phyloP scores from a whole-genome alignment of 495 filamentous ascomycete species.

The Filosporella fistucella region DNA sequence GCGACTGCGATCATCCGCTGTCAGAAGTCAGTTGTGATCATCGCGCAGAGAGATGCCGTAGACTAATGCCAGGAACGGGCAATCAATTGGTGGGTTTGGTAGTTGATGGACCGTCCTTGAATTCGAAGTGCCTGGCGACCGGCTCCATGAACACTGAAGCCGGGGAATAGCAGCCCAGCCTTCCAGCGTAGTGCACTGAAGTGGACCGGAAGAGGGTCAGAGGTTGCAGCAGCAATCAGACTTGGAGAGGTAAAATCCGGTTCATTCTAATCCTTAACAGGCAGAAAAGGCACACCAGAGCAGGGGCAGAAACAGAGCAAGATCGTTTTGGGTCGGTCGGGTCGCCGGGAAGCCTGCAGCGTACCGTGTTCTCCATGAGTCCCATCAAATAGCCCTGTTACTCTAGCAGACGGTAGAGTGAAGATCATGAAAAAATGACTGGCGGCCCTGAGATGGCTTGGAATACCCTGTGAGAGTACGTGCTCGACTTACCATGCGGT shows the following conservation, averaged over 20 bases:
- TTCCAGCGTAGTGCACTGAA: not conserved
- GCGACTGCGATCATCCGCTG: slow-evolving; percentile 4
- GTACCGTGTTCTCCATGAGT: no score
- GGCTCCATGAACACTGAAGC: not conserved
- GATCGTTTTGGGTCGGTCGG: no score
- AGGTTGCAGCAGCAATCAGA: not conserved
- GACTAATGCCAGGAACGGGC: slow-evolving; percentile 6
- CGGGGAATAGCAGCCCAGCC: not conserved
- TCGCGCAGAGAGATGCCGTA: not conserved
- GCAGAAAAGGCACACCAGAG: not conserved
- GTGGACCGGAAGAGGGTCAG: not conserved
- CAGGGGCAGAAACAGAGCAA: no score
- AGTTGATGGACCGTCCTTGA: no score
- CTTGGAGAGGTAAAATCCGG: not conserved
- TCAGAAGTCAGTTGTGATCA: slow-evolving; percentile 6
- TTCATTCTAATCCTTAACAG: not conserved
- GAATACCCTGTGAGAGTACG: no score
- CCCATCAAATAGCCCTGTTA: no score
- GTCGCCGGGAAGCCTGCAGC: no score
- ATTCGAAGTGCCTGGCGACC: slow-evolving; percentile 3
- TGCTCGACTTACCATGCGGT: no score
- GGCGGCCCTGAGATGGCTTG: no score
- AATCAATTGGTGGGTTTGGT: no score
- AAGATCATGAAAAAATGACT: no score
- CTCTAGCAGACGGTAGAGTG: no score